Conservation (phyloP, 2,329 filamentous ascomycete genomes). For the Emergomyces africanus region DNA sequence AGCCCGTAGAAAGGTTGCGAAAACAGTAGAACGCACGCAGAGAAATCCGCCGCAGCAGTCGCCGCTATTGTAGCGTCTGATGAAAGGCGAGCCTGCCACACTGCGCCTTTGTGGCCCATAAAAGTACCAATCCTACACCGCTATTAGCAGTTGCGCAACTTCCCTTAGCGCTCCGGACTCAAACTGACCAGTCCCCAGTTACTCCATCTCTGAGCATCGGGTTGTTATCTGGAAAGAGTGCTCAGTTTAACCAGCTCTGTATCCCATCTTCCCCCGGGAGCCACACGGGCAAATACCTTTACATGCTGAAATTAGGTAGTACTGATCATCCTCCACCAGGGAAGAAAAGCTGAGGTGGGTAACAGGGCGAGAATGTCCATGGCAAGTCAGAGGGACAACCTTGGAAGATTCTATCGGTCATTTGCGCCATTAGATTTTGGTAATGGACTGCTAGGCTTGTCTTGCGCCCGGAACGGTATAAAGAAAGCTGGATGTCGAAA, state of each 20-base stretch:
- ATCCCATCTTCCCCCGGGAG: neutral
- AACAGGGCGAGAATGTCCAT: constrained; percentile 85
- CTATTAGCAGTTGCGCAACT: neutral
- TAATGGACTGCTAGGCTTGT: neutral
- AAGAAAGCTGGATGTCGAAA: neutral
- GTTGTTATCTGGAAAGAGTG: constrained; percentile 61
- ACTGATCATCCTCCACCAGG: constrained; percentile 67
- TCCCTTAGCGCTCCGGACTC: neutral
- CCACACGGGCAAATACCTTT: constrained; percentile 46
- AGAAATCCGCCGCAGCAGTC: constrained; percentile 92
- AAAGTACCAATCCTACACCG: constrained; percentile 74
- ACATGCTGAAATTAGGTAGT: constrained; percentile 87
- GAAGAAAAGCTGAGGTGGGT: constrained; percentile 85
- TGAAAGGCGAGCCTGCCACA: constrained; percentile 89
- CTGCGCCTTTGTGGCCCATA: constrained; percentile 93
- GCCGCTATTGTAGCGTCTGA: constrained; percentile 78
- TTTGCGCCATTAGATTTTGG: constrained; percentile 1
- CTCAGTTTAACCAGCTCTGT: neutral
- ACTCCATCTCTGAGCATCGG: constrained; percentile 95
- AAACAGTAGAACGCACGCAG: constrained; percentile 51
- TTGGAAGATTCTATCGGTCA: constrained; percentile 10
- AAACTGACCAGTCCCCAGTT: constrained; percentile 73
- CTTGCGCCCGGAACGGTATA: neutral
- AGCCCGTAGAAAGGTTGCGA: neutral
- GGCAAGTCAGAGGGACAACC: constrained; percentile 73